Conservation (phyloP, 2,329 filamentous ascomycete genomes). For the Clarireedia homoeocarpa region DNA sequence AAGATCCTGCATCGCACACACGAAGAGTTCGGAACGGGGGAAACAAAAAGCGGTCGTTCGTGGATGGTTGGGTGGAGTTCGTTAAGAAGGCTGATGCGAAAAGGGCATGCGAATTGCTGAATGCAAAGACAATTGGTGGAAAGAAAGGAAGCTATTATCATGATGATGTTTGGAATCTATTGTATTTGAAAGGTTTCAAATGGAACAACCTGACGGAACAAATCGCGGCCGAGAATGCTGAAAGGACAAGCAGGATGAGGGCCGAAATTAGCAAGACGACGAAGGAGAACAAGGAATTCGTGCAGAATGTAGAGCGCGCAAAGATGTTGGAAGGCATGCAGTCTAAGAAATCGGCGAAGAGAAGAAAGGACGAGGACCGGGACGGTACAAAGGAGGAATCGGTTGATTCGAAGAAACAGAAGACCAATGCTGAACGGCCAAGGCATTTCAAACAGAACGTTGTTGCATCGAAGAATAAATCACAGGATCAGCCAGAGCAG, state of each 20-base stretch:
- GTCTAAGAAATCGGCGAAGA: constrained; percentile 45
- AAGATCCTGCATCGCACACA: constrained; percentile 58
- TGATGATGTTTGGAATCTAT: constrained; percentile 79
- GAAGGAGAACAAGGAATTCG: constrained; percentile 74
- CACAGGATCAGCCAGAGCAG: constrained; percentile 43
- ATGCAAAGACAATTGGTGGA: constrained; percentile 70
- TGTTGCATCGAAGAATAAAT: constrained; percentile 42
- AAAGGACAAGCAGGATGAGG: constrained; percentile 65
- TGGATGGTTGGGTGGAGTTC: constrained; percentile 85
- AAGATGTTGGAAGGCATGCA: constrained; percentile 75
- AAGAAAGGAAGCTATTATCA: constrained; percentile 79
- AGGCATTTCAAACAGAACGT: constrained; percentile 61
- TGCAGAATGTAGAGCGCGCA: constrained; percentile 68
- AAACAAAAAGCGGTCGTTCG: constrained; percentile 76
- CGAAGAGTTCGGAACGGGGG: constrained; percentile 64
- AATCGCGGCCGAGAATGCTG: constrained; percentile 74
- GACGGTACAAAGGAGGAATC: constrained; percentile 19
- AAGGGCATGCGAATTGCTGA: constrained; percentile 65
- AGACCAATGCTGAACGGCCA: constrained; percentile 31
- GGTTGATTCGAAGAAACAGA: constrained; percentile 22
- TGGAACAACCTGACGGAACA: constrained; percentile 70
- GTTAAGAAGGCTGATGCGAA: constrained; percentile 69
- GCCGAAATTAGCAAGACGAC: constrained; percentile 70
- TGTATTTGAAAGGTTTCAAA: constrained; percentile 78
- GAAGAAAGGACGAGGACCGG: constrained; percentile 28